Percentiles rank a stretch among this genome's conserved stretches.
These are phyloP conservation scores for Madurella fahalii DNA, from an alignment of 2,329 filamentous ascomycete genomes.

Conservation along the genomic window DNA sequence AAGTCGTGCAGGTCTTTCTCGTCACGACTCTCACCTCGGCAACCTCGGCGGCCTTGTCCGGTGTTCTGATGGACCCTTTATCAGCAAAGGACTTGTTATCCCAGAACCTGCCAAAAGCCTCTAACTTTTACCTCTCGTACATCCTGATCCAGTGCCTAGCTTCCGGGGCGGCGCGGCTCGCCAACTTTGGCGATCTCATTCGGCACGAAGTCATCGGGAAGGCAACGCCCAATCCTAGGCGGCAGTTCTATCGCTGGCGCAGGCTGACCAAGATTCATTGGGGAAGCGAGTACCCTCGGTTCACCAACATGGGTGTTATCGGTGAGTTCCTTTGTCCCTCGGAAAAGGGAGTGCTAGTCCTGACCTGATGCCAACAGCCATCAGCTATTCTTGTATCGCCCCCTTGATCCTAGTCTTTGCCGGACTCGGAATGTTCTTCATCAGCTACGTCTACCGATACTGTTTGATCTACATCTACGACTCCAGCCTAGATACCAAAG, in stretches of 20 bases:
- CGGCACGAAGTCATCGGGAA: slow-evolving; percentile 55
- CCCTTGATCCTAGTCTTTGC: slow-evolving; percentile 80
- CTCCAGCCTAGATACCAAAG: slow-evolving; percentile 78
- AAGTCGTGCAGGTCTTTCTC: slow-evolving; percentile 80
- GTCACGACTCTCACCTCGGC: slow-evolving; percentile 74
- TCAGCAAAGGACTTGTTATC: slow-evolving; percentile 55
- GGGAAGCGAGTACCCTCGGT: slow-evolving; percentile 72
- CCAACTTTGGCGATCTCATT: slow-evolving; percentile 62
- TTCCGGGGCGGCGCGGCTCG: slow-evolving; percentile 66
- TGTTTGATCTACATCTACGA: slow-evolving; percentile 80
- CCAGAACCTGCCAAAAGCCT: slow-evolving; percentile 61
- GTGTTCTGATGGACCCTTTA: slow-evolving; percentile 57
- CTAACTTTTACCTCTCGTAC: slow-evolving; percentile 79
- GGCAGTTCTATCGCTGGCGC: slow-evolving; percentile 72
- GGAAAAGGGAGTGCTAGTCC: no score
- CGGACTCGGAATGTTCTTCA: slow-evolving; percentile 68
- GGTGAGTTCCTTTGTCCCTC: slow-evolving; percentile 37
- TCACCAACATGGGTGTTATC: slow-evolving; percentile 70
- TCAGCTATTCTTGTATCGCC: slow-evolving; percentile 80
- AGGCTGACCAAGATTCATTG: slow-evolving; percentile 65
- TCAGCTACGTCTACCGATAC: slow-evolving; percentile 84
- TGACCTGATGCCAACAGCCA: slow-evolving; percentile 35
- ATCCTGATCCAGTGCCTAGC: slow-evolving; percentile 82
- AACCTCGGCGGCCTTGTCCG: slow-evolving; percentile 56
- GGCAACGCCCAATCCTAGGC: slow-evolving; percentile 74